Base-by-base conservation (phyloP, 306 rosid species). In the Datisca glomerata region DNA sequence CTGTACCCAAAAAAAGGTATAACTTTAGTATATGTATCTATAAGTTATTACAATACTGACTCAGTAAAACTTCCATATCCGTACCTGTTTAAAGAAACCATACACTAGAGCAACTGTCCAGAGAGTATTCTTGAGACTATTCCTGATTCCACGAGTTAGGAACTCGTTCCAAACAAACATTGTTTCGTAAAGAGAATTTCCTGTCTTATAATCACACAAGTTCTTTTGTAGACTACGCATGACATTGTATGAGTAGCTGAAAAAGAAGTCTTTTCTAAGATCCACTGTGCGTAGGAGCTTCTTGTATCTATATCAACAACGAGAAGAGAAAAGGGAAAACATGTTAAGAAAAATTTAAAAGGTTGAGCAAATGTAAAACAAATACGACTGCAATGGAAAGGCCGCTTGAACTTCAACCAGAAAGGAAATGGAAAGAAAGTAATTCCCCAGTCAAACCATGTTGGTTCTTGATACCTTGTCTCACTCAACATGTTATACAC, bases 81-180 rank as follows among this genome's bases (percentile, higher is more conserved):
- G 12, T 64, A 89, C 98, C 98, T 91, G 92, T 59, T 78, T 68
- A 55, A 84, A 89, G 57, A 84, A 91, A 37, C 98, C 98, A 43
- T 84, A 59, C 21, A 91, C 92, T 45, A 91, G 66, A 49, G 96
- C 96, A 53, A 91, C 86, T 24, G 95, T 91, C 98, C 98, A 91
- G 31, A 73, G 55, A 61, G 93, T 73, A 63, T 68, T 80, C 62
- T 73, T 72, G 54, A 91, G 64, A 53, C 11, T 53, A 40, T 55
- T 70, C 64, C 96, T 72, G 67, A 80, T 78, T 47, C 66, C 98
- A 32, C 78, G 92, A 46, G 96, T 84, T 65, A 91, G 70, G 66
- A 50, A 91, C 69, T 91, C 98, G 31, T 91, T 91, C 98, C 98
- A 91, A 47, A 91, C 98, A 64, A 84, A 91, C 75, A 91, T 53